A percentile compares a stretch with the other conserved stretches of the same genome.
phyloP scores from a whole-genome alignment of 768 basidiomycete species.

The Podaxis sp. region DNA sequence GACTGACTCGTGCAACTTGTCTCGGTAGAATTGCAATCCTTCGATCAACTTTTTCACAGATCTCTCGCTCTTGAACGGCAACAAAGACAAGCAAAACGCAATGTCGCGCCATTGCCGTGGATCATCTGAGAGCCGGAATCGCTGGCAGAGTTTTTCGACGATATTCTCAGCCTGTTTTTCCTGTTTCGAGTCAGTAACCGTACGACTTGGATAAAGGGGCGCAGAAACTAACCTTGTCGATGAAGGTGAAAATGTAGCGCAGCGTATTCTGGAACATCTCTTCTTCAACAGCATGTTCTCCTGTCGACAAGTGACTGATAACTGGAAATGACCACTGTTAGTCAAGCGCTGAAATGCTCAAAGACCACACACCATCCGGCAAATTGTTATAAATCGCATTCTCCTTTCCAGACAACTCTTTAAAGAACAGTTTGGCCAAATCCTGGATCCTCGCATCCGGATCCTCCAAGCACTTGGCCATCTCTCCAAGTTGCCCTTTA shows the following conservation, averaged over 20 bases:
- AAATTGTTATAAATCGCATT: slow-evolving; percentile 99
- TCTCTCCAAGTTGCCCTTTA: slow-evolving; percentile 98
- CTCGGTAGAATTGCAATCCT: slow-evolving; percentile 88
- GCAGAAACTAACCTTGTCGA: slow-evolving; percentile 78
- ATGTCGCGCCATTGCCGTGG: slow-evolving; percentile 97
- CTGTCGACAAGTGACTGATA: slow-evolving; percentile 91
- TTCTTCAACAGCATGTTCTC: slow-evolving; percentile 90
- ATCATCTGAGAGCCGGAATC: slow-evolving; percentile 86
- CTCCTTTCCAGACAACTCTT: slow-evolving; percentile 93
- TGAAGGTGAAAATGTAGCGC: slow-evolving; percentile 93
- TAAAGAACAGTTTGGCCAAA: slow-evolving; percentile 97
- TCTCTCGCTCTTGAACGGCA: slow-evolving; percentile 96
- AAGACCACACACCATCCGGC: slow-evolving; percentile 71
- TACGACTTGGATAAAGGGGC: background rate
- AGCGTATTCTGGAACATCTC: slow-evolving; percentile 90
- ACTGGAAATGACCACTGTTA: slow-evolving; percentile 44
- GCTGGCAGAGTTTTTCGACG: slow-evolving; percentile 96
- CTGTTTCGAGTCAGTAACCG: slow-evolving; percentile 35
- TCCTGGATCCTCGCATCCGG: slow-evolving; percentile 84
- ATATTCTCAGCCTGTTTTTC: slow-evolving; percentile 98
- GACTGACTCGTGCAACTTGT: slow-evolving; percentile 87
- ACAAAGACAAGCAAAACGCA: slow-evolving; percentile 88
- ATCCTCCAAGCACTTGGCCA: slow-evolving; percentile 99
- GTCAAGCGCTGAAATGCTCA: background rate
- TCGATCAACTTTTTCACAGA: slow-evolving; percentile 97